These are phyloP conservation scores for Westerdykella ornata DNA, from an alignment of 2,329 filamentous ascomycete species.

Conservation along the genomic window DNA sequence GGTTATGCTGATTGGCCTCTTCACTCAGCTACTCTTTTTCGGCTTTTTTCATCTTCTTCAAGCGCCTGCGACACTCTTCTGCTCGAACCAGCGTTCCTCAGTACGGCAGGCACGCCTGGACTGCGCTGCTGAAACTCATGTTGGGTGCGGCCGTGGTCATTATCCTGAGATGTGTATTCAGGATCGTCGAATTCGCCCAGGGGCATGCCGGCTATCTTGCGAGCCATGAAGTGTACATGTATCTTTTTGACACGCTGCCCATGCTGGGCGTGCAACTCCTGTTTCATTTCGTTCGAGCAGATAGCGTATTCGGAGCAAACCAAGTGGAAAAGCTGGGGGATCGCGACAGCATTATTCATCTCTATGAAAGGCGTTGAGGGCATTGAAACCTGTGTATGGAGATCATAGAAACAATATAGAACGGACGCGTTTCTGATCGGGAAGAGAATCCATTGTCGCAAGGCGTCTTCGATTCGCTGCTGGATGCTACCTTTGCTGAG, in stretches of 20 bases:
- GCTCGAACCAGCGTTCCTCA: constrained; percentile 11
- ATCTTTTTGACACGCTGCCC: constrained; percentile 42
- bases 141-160: constrained; percentile 43
- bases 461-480: no score
- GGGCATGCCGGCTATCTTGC: constrained; percentile 43
- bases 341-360: constrained; percentile 14
- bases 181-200: constrained; percentile 44
- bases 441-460: no score
- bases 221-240: constrained; percentile 40
- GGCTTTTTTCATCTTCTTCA: constrained; percentile 18
- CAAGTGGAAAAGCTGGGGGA: constrained; percentile 8
- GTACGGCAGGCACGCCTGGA: constrained; percentile 32
- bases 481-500: no score
- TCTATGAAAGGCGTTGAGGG: constrained; percentile 12
- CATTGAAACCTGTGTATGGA: no score
- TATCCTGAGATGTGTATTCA: constrained; percentile 45
- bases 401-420: constrained; percentile 6
- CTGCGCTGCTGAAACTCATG: constrained; percentile 38
- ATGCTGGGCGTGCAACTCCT: constrained; percentile 40
- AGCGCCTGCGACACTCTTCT: constrained; percentile 15
- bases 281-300: constrained; percentile 19
- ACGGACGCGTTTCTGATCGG: no score
- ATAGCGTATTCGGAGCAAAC: constrained; percentile 12
- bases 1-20: constrained; percentile 21
- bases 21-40: constrained; percentile 21